These are phyloP conservation scores for Ruellia speciosa DNA, from an alignment of 305 asterid genomes.

Conservation along the genomic window DNA sequence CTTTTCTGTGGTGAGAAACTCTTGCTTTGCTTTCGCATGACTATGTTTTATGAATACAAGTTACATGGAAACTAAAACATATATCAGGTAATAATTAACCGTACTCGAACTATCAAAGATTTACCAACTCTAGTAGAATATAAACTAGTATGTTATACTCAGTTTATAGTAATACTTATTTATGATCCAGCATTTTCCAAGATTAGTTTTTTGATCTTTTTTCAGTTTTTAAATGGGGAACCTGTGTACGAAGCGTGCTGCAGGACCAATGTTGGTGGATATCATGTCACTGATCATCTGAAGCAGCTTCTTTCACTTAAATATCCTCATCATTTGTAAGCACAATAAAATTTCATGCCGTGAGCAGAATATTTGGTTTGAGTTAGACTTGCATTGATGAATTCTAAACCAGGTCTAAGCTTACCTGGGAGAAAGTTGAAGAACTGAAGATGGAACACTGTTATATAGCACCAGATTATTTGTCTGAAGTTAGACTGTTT, in stretches of 20 bases:
- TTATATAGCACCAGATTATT: conserved; percentile 71
- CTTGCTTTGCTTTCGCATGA: no score
- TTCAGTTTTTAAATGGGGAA: conserved; percentile 88
- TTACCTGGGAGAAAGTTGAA: conserved; percentile 96
- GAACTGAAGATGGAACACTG: conserved; percentile 97
- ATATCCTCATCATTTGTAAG: conserved; percentile 94
- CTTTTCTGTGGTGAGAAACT: no score
- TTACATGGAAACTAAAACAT: no score
- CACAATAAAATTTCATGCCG: conserved; percentile 18
- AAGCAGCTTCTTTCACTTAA: conserved; percentile 96
- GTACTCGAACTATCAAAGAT: no score
- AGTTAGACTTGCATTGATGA: conserved; percentile 17
- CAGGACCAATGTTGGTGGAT: conserved; percentile 96
- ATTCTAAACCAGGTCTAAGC: conserved; percentile 55
- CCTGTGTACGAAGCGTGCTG: conserved; percentile 88
- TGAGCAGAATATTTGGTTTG: conserved; percentile 18
- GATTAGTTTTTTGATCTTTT: conserved; percentile 14
- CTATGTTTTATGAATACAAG: no score
- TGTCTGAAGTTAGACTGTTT: conserved; percentile 68
- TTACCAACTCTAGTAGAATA: background rate
- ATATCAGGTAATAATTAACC: no score
- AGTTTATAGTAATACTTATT: conserved; percentile 3
- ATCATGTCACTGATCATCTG: conserved; percentile 81
- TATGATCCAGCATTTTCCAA: background rate
- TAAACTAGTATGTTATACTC: conserved; percentile 17